phyloP scores from a whole-genome alignment of 2,329 filamentous ascomycete species.

The Cryphonectria radicalis region DNA sequence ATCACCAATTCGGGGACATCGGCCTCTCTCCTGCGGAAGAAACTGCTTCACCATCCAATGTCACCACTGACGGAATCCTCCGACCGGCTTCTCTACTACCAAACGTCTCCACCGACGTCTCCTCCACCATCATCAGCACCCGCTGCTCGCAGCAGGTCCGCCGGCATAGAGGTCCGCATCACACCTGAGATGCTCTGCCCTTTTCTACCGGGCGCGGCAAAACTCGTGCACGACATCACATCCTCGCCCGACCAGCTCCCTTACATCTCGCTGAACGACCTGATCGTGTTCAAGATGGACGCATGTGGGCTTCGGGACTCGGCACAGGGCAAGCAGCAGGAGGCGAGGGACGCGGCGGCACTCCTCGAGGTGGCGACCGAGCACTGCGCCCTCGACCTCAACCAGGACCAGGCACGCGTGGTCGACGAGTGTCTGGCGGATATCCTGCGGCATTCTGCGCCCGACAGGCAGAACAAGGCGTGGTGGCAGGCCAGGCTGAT shows the following conservation, averaged over 20 bases:
- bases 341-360: slow-evolving; percentile 23
- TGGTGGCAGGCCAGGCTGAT: slow-evolving; percentile 29
- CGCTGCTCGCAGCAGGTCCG: not conserved
- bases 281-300: slow-evolving; percentile 30
- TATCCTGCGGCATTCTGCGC: slow-evolving; percentile 20
- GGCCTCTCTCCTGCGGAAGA: slow-evolving; percentile 28
- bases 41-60: slow-evolving; percentile 28
- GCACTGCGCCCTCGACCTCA: slow-evolving; percentile 28
- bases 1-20: slow-evolving; percentile 28
- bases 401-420: slow-evolving; percentile 23
- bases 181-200: slow-evolving; percentile 30
- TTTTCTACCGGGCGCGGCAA: slow-evolving; percentile 26
- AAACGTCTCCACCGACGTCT: slow-evolving; percentile 22
- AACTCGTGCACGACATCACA: slow-evolving; percentile 23
- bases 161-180: slow-evolving; percentile 28
- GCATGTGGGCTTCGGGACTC: slow-evolving; percentile 27
- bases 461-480: slow-evolving; percentile 27
- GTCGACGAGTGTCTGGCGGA: slow-evolving; percentile 27
- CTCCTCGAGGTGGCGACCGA: slow-evolving; percentile 27
- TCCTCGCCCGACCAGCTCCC: slow-evolving; percentile 18
- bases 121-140: slow-evolving; percentile 14
- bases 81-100: slow-evolving; percentile 27
- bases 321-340: slow-evolving; percentile 26
- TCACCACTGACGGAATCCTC: slow-evolving; percentile 25
- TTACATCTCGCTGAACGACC: slow-evolving; percentile 26